phyloP scores from a whole-genome alignment of 352 stramenopile species.

The Globisporangium megalacanthum region DNA sequence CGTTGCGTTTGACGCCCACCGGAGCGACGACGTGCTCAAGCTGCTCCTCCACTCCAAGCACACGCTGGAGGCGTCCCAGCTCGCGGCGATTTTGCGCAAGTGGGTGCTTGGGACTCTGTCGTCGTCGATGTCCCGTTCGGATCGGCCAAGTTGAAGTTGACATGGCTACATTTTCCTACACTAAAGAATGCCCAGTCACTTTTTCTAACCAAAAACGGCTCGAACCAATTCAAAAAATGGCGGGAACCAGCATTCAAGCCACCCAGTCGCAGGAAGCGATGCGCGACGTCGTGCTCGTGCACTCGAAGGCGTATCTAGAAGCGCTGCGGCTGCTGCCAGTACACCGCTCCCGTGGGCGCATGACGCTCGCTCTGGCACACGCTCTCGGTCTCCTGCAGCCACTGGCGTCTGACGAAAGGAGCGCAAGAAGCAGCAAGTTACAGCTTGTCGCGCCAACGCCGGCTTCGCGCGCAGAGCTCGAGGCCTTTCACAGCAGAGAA shows the following conservation, averaged over 20 bases:
- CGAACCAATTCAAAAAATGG: too few relatives aligned
- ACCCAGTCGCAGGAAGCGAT: background rate
- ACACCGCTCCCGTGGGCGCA: conserved; percentile 30
- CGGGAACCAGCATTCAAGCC: background rate
- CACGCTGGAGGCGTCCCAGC: conserved; percentile 38
- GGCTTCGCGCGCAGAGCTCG: conserved; percentile 22
- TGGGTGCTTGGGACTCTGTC: conserved; percentile 19
- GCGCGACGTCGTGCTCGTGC: conserved; percentile 7
- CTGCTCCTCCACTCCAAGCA: conserved; percentile 52
- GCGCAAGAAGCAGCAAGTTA: conserved; percentile 2
- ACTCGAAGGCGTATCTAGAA: conserved; percentile 20
- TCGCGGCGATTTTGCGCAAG: conserved; percentile 36
- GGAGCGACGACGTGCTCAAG: conserved; percentile 45
- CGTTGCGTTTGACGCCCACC: conserved; percentile 14
- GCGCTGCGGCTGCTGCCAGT: conserved; percentile 28
- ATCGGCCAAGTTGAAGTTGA: too few relatives aligned
- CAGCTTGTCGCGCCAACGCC: conserved; percentile 30
- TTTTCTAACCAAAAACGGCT: too few relatives aligned
- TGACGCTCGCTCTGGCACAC: conserved; percentile 35
- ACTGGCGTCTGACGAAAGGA: too few relatives aligned
- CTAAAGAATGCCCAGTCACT: too few relatives aligned
- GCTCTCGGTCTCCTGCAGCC: conserved; percentile 16
- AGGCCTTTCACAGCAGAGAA: conserved; percentile 29
- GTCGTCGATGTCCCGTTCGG: too few relatives aligned
- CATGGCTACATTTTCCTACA: too few relatives aligned